phyloP scores from a whole-genome alignment of 2,329 filamentous ascomycete genomes.

The Keithomyces neogunnii region DNA sequence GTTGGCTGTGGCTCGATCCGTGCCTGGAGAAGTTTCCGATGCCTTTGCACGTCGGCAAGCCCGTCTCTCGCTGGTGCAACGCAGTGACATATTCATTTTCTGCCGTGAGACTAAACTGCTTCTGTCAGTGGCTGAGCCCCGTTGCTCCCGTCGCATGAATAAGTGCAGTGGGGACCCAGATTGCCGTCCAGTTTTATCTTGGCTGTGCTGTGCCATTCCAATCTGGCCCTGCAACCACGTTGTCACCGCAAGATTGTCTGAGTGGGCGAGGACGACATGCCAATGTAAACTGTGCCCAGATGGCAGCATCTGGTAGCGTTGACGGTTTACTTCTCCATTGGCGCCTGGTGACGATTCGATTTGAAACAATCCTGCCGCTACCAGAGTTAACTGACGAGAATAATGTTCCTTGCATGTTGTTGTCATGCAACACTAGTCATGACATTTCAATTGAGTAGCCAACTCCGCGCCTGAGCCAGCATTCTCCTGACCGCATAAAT shows the following conservation, averaged over 20 bases:
- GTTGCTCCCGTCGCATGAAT: neutral
- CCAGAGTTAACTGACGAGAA: too few species aligned
- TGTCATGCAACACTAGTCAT: too few species aligned
- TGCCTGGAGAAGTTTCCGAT: neutral
- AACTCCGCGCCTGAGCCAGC: too few species aligned
- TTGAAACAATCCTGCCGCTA: too few species aligned
- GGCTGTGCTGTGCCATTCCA: constrained; percentile 14
- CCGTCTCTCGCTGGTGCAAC: neutral
- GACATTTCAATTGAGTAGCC: too few species aligned
- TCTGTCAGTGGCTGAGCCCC: neutral
- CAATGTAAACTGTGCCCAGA: too few species aligned
- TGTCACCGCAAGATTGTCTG: constrained; percentile 18
- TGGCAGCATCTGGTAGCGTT: too few species aligned
- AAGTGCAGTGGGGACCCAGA: neutral
- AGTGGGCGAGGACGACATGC: constrained; percentile 10
- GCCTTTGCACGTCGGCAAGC: neutral
- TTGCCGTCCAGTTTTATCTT: constrained; percentile 9
- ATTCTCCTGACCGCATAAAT: too few species aligned
- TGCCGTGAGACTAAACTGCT: neutral
- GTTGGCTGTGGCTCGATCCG: neutral
- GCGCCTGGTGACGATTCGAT: too few species aligned
- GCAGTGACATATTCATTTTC: neutral
- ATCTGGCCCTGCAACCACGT: constrained; percentile 17
- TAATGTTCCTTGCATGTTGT: too few species aligned
- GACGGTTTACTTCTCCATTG: neutral